Conservation (phyloP, 1,284 basidiomycete genomes). For the Thelephora terrestris region DNA sequence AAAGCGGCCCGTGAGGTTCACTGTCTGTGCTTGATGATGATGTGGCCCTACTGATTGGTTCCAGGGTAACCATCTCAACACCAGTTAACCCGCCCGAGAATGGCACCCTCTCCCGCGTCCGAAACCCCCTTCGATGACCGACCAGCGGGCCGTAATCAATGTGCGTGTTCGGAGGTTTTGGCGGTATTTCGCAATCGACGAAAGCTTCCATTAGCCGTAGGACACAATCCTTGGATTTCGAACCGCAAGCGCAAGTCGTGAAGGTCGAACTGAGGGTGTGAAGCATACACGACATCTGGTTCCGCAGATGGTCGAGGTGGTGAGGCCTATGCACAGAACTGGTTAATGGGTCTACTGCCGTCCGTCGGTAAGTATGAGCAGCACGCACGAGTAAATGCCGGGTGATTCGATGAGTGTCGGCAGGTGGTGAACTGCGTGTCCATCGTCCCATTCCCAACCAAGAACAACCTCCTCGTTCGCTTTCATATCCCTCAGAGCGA, state of each 20-base stretch:
- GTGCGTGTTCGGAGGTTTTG: constrained; percentile 16
- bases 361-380: constrained; percentile 7
- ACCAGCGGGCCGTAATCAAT: constrained; percentile 62
- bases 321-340: constrained; percentile 32
- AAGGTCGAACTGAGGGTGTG: constrained; percentile 68
- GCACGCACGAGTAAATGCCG: constrained; percentile 44
- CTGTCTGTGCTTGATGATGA: not conserved
- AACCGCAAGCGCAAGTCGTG: constrained; percentile 68
- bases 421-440: constrained; percentile 77
- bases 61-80: constrained; percentile 38
- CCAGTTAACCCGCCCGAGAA: constrained; percentile 51
- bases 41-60: not conserved
- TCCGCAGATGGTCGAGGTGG: constrained; percentile 45
- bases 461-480: constrained; percentile 83
- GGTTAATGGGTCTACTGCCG: not conserved
- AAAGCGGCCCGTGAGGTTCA: constrained; percentile 4
- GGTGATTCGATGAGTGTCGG: constrained; percentile 58
- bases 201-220: constrained; percentile 57
- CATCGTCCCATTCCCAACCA: constrained; percentile 97
- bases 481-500: constrained; percentile 70
- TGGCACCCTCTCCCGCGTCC: constrained; percentile 41
- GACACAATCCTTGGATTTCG: constrained; percentile 52
- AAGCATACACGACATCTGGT: constrained; percentile 61
- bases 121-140: constrained; percentile 58
- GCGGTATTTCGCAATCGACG: constrained; percentile 36